Evolutionary conservation across 2,329 filamentous ascomycete genomes (phyloP), one percentile per base, ranked within the genome.

Genomic region (Davidsoniella eucalypti): DNA sequence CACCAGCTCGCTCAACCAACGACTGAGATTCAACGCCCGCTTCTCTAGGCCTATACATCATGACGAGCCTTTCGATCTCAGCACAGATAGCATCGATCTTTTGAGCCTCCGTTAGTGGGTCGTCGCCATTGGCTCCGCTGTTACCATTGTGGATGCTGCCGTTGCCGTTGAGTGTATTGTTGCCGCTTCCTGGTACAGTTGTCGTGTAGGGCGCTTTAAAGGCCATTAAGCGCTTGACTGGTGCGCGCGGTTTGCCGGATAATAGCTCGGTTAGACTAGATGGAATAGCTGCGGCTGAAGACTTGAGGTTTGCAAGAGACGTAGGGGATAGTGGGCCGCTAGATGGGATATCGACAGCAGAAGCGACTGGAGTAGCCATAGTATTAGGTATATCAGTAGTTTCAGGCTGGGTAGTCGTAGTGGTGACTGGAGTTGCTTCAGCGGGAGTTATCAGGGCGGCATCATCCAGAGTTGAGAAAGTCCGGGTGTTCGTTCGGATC

Each of bases 401-500:
- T 4, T 18, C 23, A 17, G 38, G 8, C 7, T n/a, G 9, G 16
- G 21, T 9, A n/a, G 48, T 50, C 4, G 25, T 25, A 29, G 36
- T 18, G n/a, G 38, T 18, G 10, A 18, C 4, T 25, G 14, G 6
- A 12, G 5, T 21, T 26, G 21, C 38, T 23, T 17, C 18, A 9
- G 23, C 10, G 14, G 46, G 14, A n/a, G 17, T 33, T n/a, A 26
- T 37, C n/a, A n/a, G 10, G 5, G n/a, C 37, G 10, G 8, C 18
- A n/a, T 39, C 23, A 39, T 38, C 26, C 36, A 33, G 10, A 33
- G 63, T 82, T 55, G 70, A 84, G 21, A 96, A 65, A 3, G 85
- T 90, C 18, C 88, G 72, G 1, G 92, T 95, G 60, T 96, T 96
- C 47, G 87, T 81, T 14, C 88, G 73, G 39, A 82, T 74, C 38